These are phyloP conservation scores for Echinosophora koreensis DNA, from an alignment of 306 rosid genomes.

Conservation along the genomic window DNA sequence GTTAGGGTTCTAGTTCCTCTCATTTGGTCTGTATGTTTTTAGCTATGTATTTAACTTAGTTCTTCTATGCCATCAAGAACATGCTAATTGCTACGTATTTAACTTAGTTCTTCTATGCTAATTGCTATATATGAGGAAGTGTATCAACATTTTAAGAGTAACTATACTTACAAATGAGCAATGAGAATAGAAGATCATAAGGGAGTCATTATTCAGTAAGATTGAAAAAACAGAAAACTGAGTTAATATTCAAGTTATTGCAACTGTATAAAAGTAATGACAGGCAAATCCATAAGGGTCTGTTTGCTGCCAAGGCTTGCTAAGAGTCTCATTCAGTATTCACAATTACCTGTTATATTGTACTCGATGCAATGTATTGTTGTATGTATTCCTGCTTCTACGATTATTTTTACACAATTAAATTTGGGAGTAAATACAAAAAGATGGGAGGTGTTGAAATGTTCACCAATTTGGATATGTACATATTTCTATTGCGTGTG, in stretches of 20 bases:
- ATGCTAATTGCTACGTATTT: no score
- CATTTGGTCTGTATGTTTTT: no score
- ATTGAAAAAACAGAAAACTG: constrained; percentile 15
- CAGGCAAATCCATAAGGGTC: neutral
- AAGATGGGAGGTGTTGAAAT: neutral
- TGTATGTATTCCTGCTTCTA: constrained; percentile 8
- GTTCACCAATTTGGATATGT: neutral
- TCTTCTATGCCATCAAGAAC: no score
- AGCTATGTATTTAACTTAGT: no score
- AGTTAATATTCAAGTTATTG: constrained; percentile 18
- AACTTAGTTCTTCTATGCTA: no score
- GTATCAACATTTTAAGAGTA: constrained; percentile 25
- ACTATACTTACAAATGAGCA: constrained; percentile 29
- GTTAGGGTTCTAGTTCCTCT: no score
- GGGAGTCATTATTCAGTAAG: constrained; percentile 10
- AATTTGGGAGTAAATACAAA: constrained; percentile 13
- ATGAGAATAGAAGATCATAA: constrained; percentile 21
- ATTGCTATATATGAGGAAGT: neutral
- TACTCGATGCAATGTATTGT: neutral
- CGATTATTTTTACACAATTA: neutral
- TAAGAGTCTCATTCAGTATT: constrained; percentile 1
- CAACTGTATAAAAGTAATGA: neutral
- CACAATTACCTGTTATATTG: neutral
- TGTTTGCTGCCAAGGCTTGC: neutral
- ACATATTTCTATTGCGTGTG: neutral